Evolutionary conservation across 2,329 filamentous ascomycete species (phyloP), one percentile per base, ranked within the genome.

Genomic region (Claviceps sorghi): DNA sequence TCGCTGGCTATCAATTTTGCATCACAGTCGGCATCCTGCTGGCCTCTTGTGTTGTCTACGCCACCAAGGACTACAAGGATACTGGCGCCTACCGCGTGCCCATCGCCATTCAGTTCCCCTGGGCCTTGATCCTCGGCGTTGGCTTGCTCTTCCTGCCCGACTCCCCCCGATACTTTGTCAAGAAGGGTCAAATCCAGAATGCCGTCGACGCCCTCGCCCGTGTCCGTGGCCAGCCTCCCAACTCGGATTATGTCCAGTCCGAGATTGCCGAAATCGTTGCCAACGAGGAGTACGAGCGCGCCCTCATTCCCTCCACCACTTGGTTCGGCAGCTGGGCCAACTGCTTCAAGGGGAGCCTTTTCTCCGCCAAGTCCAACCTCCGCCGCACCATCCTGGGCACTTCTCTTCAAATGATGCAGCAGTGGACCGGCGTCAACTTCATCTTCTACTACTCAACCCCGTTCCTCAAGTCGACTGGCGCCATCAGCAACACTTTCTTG

Each of bases 401-500:
- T 45, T 83, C 82, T 29, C 73, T 87, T 36, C 84, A 88, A 73
- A 87, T 87, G 83, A 86, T 87, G 82, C 84, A 87, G 69, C 83
- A 86, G 69, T 79, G 79, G 80, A 90, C 86, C 29, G 87, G 88
- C 74, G 85, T 95, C 71, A 95, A 95, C 77, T 94, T 91, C 71
- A 87, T 93, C 75, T 93, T 90, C 75, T 86, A 88, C 73, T 88
- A 83, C 73, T 88, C 86, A 38, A 89, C 86, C 36, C 80, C 85
- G 54, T 94, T 95, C 80, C 86, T 95, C 72, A 70, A 85, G 69
- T 81, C 82, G 26, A 83, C 85, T 32, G 84, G 84, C 59, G 84
- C 85, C 61, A 88, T 94, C 62, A 59, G 65, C 56, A 84, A 95
- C 74, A 75, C 79, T 44, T 95, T 95, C 78, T 68, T 94, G 60